A percentile compares a stretch with the other conserved stretches of the same genome.
Evolutionary conservation across 306 rosid species (phyloP).

Genomic region (Chamaecrista fasciculata): DNA sequence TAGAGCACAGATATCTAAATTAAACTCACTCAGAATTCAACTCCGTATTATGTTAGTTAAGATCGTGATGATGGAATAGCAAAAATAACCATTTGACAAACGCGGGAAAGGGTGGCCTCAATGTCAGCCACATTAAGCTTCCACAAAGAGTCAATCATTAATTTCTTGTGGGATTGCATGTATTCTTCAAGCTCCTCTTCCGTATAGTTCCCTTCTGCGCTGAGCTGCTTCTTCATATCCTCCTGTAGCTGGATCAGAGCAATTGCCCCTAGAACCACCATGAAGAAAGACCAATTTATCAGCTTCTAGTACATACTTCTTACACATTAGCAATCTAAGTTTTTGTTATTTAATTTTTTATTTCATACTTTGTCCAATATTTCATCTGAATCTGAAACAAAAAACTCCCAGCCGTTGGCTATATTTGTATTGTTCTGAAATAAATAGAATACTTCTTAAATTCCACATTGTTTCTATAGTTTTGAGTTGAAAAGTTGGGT

Average conservation of each 20-base stretch:
- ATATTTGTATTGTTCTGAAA: background rate
- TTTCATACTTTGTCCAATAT: background rate
- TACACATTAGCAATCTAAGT: constrained; percentile 19
- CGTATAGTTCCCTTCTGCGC: constrained; percentile 83
- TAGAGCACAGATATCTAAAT: constrained; percentile 38
- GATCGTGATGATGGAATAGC: constrained; percentile 19
- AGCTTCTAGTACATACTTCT: constrained; percentile 16
- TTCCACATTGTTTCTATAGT: background rate
- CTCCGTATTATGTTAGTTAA: constrained; percentile 16
- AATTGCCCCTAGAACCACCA: constrained; percentile 72
- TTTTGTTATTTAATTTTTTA: background rate
- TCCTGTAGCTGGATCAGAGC: constrained; percentile 97
- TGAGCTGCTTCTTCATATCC: constrained; percentile 95
- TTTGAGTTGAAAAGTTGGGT: background rate
- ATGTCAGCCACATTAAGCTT: constrained; percentile 97
- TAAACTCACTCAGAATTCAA: constrained; percentile 21
- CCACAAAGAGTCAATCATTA: constrained; percentile 98
- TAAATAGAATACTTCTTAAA: background rate
- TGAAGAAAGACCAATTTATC: constrained; percentile 29
- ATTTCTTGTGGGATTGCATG: constrained; percentile 78
- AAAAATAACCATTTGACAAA: constrained; percentile 85
- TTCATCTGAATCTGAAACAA: background rate
- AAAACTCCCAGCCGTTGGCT: background rate
- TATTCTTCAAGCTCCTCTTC: constrained; percentile 91
- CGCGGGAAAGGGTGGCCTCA: constrained; percentile 96